These are phyloP conservation scores for Cutaneotrichosporon sp. DNA, from an alignment of 1,284 basidiomycete genomes.

Conservation along the genomic window DNA sequence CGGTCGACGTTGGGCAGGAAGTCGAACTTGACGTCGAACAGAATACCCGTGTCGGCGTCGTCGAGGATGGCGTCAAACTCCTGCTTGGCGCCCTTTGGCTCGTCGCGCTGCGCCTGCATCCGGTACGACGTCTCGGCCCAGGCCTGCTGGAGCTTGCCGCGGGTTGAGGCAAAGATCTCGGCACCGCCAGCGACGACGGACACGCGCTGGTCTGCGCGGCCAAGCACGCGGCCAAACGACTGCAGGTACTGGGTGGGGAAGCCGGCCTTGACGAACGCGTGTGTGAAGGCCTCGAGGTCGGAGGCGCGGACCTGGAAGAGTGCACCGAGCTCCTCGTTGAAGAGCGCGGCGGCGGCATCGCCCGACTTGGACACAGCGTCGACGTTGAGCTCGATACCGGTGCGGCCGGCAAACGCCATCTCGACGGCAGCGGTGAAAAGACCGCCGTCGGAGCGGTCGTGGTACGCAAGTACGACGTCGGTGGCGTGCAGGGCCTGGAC, in stretches of 20 bases:
- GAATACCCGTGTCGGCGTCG: conserved; percentile 62
- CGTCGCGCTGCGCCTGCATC: conserved; percentile 87
- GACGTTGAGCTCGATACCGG: conserved; percentile 57
- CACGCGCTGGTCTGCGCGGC: conserved; percentile 59
- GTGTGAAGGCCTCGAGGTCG: conserved; percentile 58
- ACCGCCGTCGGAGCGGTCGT: conserved; percentile 96
- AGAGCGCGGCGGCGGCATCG: conserved; percentile 66
- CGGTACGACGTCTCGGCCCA: conserved; percentile 94
- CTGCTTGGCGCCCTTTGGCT: conserved; percentile 68
- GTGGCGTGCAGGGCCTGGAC: conserved; percentile 63
- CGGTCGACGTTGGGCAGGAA: conserved; percentile 53
- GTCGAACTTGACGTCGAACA: conserved; percentile 61
- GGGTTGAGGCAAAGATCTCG: conserved; percentile 61
- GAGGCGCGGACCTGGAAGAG: conserved; percentile 75
- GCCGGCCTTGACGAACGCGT: conserved; percentile 61
- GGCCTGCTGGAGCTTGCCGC: conserved; percentile 67
- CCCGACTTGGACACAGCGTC: conserved; percentile 49
- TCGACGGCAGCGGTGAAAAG: conserved; percentile 87
- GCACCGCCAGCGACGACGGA: conserved; percentile 55
- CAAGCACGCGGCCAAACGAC: conserved; percentile 64
- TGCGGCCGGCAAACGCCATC: conserved; percentile 90
- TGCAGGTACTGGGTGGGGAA: conserved; percentile 72
- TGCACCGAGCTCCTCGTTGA: conserved; percentile 95
- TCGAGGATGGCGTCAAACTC: conserved; percentile 76
- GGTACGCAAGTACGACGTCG: conserved; percentile 80